Evolutionary conservation across 2,329 filamentous ascomycete genomes (phyloP).

Genomic region (Sporothrix curviconia): DNA sequence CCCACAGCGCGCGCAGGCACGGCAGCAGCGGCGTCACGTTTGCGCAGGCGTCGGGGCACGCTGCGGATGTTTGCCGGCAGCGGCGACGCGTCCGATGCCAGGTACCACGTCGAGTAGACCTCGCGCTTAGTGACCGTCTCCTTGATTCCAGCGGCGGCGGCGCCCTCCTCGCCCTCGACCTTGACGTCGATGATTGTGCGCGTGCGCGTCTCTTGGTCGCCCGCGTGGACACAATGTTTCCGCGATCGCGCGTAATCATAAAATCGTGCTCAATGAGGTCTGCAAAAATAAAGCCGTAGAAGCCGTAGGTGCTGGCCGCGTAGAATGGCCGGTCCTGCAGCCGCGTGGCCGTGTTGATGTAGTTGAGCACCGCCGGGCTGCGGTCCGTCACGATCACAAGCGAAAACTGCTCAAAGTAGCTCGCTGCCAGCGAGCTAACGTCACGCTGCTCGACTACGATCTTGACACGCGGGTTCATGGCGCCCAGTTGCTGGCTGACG

Average conservation of each 20-base stretch:
- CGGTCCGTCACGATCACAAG: slow-evolving; percentile 87
- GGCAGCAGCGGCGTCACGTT: slow-evolving; percentile 79
- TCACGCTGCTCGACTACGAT: slow-evolving; percentile 64
- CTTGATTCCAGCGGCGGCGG: background rate
- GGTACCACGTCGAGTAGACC: slow-evolving; percentile 76
- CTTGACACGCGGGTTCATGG: slow-evolving; percentile 82
- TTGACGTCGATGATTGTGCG: slow-evolving; percentile 66
- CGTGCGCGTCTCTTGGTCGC: slow-evolving; percentile 64
- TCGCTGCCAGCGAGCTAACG: slow-evolving; percentile 59
- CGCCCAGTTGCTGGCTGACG: slow-evolving; percentile 68
- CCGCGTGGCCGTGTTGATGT: slow-evolving; percentile 81
- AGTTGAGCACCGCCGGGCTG: slow-evolving; percentile 63
- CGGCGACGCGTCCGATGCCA: slow-evolving; percentile 70
- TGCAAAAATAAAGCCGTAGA: slow-evolving; percentile 92
- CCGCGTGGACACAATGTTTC: slow-evolving; percentile 60
- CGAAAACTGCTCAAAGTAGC: slow-evolving; percentile 74
- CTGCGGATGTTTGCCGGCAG: slow-evolving; percentile 64
- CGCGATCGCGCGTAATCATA: slow-evolving; percentile 75
- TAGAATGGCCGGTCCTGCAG: slow-evolving; percentile 78
- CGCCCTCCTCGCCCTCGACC: slow-evolving; percentile 58
- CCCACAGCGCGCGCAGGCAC: slow-evolving; percentile 84
- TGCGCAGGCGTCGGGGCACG: slow-evolving; percentile 61
- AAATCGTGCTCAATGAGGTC: slow-evolving; percentile 89
- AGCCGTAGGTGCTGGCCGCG: slow-evolving; percentile 75
- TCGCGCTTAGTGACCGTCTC: slow-evolving; percentile 92